Evolutionary conservation across 2,329 filamentous ascomycete genomes (phyloP), one percentile per base, ranked within the genome.

Genomic region (Thermothelomyces thermophilus): DNA sequence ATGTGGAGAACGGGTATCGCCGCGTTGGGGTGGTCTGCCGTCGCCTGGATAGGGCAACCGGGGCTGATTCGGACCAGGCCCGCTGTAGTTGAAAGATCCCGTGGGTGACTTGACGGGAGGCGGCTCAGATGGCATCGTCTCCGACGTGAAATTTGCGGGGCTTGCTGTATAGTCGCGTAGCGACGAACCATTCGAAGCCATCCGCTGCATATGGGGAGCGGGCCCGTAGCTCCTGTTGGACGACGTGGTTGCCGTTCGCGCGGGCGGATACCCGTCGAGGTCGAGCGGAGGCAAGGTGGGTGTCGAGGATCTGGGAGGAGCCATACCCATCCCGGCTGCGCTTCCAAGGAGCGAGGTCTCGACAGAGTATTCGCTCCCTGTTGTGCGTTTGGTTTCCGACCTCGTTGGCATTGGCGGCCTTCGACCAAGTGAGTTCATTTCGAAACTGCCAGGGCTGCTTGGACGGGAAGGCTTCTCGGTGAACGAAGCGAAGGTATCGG

Each of bases 391-490:
- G 36, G 63, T 67, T n/a, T 54, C 53, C 14, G 63, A 58, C 17
- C 65, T 52, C 39, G 72, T 62, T 59, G 68, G 71, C 53, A 69
- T 57, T 34, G 72, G 76, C 47, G 69, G 74, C 65, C 73, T 75
- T 57, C 74, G 76, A 58, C 74, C 76, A 54, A 76, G 68, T 36
- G 70, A 69, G 55, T 67, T 75, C 54, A 79, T 74, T 65, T 79
- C 79, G 48, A 74, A 72, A 58, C 64, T 69, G 16, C 69, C 70
- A 3, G 77, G 74, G 1, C 79, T 82, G 46, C 69, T 74, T 16
- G 79, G 77, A 46, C 76, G 75, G 8, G 83, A 83, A 2, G 72
- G 71, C 63, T 87, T 87, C 3, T 73, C 64, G 0, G 84, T 82
- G 6, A 87, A 68, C 0, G 83, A 84, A 1, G 73, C 62, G 60